Evolutionary conservation across 2,329 filamentous ascomycete genomes (phyloP), one percentile per base, ranked within the genome.

Genomic region (Colletotrichum musicola): DNA sequence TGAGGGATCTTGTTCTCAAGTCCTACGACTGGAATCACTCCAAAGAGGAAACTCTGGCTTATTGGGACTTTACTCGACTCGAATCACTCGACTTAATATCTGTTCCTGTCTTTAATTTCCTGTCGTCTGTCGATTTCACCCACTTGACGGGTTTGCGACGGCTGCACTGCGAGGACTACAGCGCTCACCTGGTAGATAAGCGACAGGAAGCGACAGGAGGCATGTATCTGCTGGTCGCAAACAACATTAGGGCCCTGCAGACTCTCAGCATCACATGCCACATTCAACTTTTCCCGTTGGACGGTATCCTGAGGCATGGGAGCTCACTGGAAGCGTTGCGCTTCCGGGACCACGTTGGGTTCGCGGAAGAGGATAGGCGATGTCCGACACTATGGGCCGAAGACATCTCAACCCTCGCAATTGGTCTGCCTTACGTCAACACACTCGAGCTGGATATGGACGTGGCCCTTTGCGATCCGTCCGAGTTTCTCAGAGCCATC

Each of bases 11-110:
- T 4, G 75, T 73, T 1, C 74, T 87, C 44, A 79, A 79, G 56
- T 84, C 82, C 1, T 86, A 87, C 70, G 81, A 86, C 74, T 86
- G 85, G 85, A 75, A 79, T 10, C 85, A 86, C 69, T 75, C 74
- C 1, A 55, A 71, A 0, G 74, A 78, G 3, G 79, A 80, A 4
- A 82, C 84, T 5, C 71, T 64, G 1, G 71, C 68, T 18, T 82
- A 86, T 64, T 86, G 84, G 84, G 79, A 85, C 72, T 81, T 86
- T 68, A 81, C 82, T 4, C 71, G 70, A n/a, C 77, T 86, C 30
- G 73, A 76, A 22, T 78, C 75, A 2, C 77, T 86, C 7, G 75
- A 79, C 35, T 76, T 86, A 40, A 71, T 82, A 27, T 81, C 81
- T 27, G 81, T 86, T 4, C 83, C 84, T 1, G 71, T 83, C 13